Base-by-base conservation (phyloP, 768 basidiomycete species). In the Pisolithus sp. region DNA sequence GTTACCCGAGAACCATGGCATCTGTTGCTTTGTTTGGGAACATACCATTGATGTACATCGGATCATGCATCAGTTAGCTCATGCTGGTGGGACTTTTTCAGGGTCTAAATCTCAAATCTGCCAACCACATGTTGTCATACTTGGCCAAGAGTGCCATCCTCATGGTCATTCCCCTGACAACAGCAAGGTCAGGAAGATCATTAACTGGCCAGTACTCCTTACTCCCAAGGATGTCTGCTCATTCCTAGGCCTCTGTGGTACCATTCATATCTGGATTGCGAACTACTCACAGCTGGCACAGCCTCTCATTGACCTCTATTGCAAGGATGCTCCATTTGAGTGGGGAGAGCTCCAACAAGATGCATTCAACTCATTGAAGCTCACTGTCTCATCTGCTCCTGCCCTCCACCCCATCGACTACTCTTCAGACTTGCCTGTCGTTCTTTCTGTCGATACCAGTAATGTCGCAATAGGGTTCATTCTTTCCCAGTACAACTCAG, bases 121-220 rank as follows among this genome's bases (percentile, higher is more conserved):
- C n/a, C n/a, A n/a, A n/a, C n/a, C n/a, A n/a, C n/a, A n/a, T n/a
- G n/a, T n/a, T n/a, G n/a, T n/a, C n/a, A n/a, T n/a, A 77, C 48
- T 79, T 0, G 72, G 74, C 0, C 71, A 78, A 47, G 46, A 0
- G 76, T 73, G 49, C 73, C 68, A 0, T 64, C 59, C 9, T 59
- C 70, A 18, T 75, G 70, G 0, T 55, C 60, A 0, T 24, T 67
- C 0, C 68, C 71, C 0, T 34, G 65, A 73, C 4, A 47, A 63
- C 5, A 41, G 36, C 0, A 61, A 57, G 4, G 54, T 60, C 1
- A 61, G 49, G 4, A 71, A 70, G 23, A 64, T 74, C 7, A 1
- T 46, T 0, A 55, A 67, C 37, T 73, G 71, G 71, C 67, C 62
- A 0, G 23, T 57, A 0, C 66, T 59, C 30, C 5, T 52, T 12